Conservation (phyloP, 169 alveolate genomes). For the Cystoisospora suis region DNA sequence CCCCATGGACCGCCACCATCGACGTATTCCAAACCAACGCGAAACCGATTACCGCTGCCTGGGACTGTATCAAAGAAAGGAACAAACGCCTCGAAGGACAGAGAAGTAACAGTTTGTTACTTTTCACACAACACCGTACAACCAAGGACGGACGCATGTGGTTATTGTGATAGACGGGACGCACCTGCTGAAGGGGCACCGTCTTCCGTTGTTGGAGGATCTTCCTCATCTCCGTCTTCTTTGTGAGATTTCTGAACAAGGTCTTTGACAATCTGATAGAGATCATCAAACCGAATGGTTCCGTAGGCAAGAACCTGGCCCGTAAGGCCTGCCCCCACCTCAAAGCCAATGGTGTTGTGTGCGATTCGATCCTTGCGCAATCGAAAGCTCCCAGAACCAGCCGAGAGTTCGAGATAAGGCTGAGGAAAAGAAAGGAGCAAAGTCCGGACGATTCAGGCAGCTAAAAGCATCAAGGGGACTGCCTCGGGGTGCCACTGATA, state of each 20-base stretch:
- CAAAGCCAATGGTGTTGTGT: constrained; percentile 58
- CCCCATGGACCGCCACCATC: constrained; percentile 72
- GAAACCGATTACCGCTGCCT: constrained; percentile 21
- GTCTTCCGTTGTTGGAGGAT: too few species aligned
- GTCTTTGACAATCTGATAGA: constrained; percentile 56
- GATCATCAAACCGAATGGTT: constrained; percentile 63
- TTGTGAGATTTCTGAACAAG: neutral
- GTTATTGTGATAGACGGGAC: too few species aligned
- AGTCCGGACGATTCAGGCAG: too few species aligned
- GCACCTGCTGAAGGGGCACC: too few species aligned
- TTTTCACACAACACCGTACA: too few species aligned
- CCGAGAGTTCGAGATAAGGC: constrained; percentile 47
- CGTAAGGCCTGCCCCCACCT: constrained; percentile 52
- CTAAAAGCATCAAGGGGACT: too few species aligned
- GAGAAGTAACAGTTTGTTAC: too few species aligned
- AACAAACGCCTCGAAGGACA: too few species aligned
- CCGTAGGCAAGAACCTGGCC: constrained; percentile 68
- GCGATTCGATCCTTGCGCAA: constrained; percentile 57
- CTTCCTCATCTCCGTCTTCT: neutral
- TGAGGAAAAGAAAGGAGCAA: neutral
- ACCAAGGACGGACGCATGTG: too few species aligned
- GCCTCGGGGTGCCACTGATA: too few species aligned
- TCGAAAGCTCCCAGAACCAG: neutral
- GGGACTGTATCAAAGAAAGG: too few species aligned
- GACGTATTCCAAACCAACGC: constrained; percentile 65